Evolutionary conservation across 164 flowering plant genomes (phyloP).

Genomic region (Malania oleifera): DNA sequence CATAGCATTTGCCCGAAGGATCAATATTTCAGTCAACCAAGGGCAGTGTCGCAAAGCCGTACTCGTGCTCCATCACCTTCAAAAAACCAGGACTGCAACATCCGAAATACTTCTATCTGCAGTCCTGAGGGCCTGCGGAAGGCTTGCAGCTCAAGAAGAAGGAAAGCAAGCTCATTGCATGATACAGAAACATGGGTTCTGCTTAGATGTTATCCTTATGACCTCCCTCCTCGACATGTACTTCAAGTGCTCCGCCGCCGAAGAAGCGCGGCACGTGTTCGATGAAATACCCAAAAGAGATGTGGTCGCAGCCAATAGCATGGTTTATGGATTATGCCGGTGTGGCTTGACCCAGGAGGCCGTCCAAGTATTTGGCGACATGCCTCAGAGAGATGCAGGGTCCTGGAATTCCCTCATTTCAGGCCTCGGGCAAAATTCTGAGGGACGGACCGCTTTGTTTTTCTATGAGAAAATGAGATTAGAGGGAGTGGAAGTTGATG

Average conservation of each 20-base stretch:
- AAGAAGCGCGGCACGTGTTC: conserved; percentile 26
- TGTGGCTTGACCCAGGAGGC: conserved; percentile 23
- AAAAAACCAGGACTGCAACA: conserved; percentile 7
- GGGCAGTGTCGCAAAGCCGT: conserved; percentile 20
- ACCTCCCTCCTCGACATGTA: conserved; percentile 42
- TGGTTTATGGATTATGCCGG: conserved; percentile 33
- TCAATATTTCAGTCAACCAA: conserved; percentile 11
- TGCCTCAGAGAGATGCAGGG: conserved; percentile 29
- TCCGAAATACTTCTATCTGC: conserved; percentile 25
- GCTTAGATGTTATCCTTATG: conserved; percentile 22
- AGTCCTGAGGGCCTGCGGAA: conserved; percentile 24
- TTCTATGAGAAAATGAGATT: conserved; percentile 26
- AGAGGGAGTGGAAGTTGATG: conserved; percentile 25
- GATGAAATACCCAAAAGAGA: conserved; percentile 39
- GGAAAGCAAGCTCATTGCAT: conserved; percentile 36
- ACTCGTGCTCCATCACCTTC: conserved; percentile 24
- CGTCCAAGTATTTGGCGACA: conserved; percentile 22
- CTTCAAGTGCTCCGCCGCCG: conserved; percentile 18
- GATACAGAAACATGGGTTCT: conserved; percentile 26
- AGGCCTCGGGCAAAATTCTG: conserved; percentile 20
- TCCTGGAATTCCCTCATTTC: conserved; percentile 46
- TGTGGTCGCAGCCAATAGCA: conserved; percentile 25
- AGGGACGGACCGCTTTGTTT: conserved; percentile 23
- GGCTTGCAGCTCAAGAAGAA: conserved; percentile 21
- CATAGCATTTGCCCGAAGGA: conserved; percentile 15